Evolutionary conservation across 306 rosid genomes (phyloP), one percentile per base, ranked within the genome.

Genomic region (Carpinus viminea): DNA sequence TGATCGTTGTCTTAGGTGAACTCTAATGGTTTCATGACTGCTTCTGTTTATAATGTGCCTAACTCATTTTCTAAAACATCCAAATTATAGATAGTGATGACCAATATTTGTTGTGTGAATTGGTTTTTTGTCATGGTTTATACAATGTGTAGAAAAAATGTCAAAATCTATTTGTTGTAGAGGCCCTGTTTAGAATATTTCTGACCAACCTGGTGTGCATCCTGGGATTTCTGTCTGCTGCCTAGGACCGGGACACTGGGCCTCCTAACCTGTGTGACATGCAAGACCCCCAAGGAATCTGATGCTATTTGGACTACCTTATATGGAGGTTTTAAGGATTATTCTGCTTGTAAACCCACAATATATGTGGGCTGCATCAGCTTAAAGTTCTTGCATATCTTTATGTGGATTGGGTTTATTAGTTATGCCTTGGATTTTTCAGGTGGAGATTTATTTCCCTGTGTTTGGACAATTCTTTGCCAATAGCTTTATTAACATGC

Each of bases 401-500:
- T 28, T 15, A 13, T 18, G 9, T 61, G 43, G 12, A 61, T 34
- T 61, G 7, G 5, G 68, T 31, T 6, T 4, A 13, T 61, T 36
- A 28, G 18, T 28, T 28, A 61, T 26, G 28, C 26, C 17, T 61
- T 26, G 4, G 2, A 12, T 26, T 61, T 31, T 61, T 61, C 43
- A 28, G 2, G 4, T 12, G 43, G 15, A 61, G 8, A 46, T 18
- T 17, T 15, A 17, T 66, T 66, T 9, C 7, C 48, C 50, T 66
- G 3, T 26, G 36, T 41, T 11, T 10, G 68, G 34, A 31, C 34
- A 31, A 31, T 31, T 31, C 34, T 31, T 48, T 48, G 34, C 38
- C 10, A 18, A 52, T 50, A 43, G 74, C 57, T 50, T 31, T 74
- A 55, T 77, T n/a, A 38, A 7, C 21, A 46, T 53, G 53, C 74